phyloP scores from a whole-genome alignment of 208 protist species.

The Acanthamoeba culbertsoni region DNA sequence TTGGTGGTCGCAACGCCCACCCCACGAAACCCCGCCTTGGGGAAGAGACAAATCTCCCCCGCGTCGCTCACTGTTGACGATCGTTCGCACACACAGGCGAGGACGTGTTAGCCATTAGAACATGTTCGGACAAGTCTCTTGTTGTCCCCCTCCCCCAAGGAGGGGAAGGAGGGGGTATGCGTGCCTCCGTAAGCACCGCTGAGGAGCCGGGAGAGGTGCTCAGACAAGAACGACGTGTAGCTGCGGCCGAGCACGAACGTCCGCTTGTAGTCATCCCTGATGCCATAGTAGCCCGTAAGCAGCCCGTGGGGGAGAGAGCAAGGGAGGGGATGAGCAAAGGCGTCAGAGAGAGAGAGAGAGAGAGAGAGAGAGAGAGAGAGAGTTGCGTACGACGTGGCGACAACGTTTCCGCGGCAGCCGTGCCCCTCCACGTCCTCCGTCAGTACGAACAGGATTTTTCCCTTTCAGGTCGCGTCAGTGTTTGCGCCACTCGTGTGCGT shows the following conservation, averaged over 20 bases:
- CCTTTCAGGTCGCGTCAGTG: neutral
- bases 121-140: no score
- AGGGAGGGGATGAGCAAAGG: neutral
- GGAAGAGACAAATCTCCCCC: slow-evolving; percentile 8
- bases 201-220: neutral
- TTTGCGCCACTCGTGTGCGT: neutral
- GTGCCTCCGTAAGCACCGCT: neutral
- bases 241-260: neutral
- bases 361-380: neutral
- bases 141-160: no score
- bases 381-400: neutral
- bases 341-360: neutral
- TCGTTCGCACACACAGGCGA: neutral
- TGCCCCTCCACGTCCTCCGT: slow-evolving; percentile 15
- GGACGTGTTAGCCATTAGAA: no score
- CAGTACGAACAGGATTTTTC: slow-evolving; percentile 43
- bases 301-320: neutral
- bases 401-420: slow-evolving; percentile 14
- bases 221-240: neutral
- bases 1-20: slow-evolving; percentile 19
- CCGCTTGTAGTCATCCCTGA: neutral
- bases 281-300: neutral
- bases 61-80: neutral
- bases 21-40: neutral
- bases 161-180: neutral